phyloP scores from a whole-genome alignment of 768 basidiomycete species.

The Leccinum barrowsii region DNA sequence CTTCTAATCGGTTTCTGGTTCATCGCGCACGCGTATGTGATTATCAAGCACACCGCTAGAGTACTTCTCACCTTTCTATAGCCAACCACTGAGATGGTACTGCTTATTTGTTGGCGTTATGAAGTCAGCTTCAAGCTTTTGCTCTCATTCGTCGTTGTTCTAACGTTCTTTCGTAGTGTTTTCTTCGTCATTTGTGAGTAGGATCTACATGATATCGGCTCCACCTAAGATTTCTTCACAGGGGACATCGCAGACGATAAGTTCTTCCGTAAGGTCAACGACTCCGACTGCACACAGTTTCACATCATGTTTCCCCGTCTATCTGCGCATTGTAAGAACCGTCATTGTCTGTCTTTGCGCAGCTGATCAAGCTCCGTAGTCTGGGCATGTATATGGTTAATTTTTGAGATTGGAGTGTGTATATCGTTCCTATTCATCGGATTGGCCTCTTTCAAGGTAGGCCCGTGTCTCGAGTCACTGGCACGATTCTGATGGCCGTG shows the following conservation, averaged over 20 bases:
- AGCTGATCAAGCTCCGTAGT: conserved; percentile 39
- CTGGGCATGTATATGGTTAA: conserved; percentile 84
- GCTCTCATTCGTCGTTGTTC: conserved; percentile 9
- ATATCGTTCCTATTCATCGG: conserved; percentile 80
- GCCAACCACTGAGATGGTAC: conserved; percentile 80
- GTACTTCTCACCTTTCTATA: conserved; percentile 29
- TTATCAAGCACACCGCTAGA: neutral
- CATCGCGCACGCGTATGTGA: conserved; percentile 79
- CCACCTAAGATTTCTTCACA: conserved; percentile 27
- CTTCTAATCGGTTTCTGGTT: conserved; percentile 94
- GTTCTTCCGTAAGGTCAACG: conserved; percentile 92
- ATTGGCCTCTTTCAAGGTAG: conserved; percentile 77
- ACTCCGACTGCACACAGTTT: conserved; percentile 92
- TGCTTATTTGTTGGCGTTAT: conserved; percentile 80
- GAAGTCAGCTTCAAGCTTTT: conserved; percentile 53
- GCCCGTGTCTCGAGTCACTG: conserved; percentile 2
- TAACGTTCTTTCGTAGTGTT: conserved; percentile 41
- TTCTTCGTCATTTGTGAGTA: conserved; percentile 84
- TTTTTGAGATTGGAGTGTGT: conserved; percentile 72
- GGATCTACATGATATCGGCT: neutral
- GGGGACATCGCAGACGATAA: conserved; percentile 95
- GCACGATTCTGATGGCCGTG: conserved; percentile 4
- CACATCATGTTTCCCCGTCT: conserved; percentile 67
- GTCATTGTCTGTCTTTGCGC: neutral
- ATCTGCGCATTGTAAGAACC: conserved; percentile 61